These are phyloP conservation scores for Salvia miltiorrhiza DNA, from an alignment of 257 asterid genomes.

Conservation along the genomic window DNA sequence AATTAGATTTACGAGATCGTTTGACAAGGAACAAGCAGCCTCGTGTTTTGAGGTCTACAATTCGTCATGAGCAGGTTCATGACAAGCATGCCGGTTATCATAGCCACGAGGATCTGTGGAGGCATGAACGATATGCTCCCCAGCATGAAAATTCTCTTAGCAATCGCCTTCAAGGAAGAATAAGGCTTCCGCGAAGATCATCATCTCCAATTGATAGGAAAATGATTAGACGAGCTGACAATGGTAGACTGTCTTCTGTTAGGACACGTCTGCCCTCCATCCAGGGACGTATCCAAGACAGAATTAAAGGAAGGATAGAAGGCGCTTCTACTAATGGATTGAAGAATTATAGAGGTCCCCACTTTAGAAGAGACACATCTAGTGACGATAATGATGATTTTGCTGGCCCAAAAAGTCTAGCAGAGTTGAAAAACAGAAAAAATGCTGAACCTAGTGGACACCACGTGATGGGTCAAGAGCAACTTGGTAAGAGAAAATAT, in stretches of 20 bases:
- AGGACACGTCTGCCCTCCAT: slow-evolving; percentile 29
- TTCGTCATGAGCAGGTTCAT: slow-evolving; percentile 40
- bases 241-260: slow-evolving; percentile 37
- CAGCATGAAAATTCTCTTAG: slow-evolving; percentile 39
- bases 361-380: slow-evolving; percentile 30
- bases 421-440: slow-evolving; percentile 47
- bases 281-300: slow-evolving; percentile 42
- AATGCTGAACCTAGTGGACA: slow-evolving; percentile 28
- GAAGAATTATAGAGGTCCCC: slow-evolving; percentile 31
- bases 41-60: slow-evolving; percentile 50
- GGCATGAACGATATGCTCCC: slow-evolving; percentile 26
- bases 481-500: slow-evolving; percentile 46
- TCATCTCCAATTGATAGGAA: slow-evolving; percentile 34
- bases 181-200: slow-evolving; percentile 45
- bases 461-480: slow-evolving; percentile 23
- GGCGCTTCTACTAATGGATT: slow-evolving; percentile 30
- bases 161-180: slow-evolving; percentile 52
- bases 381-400: slow-evolving; percentile 31
- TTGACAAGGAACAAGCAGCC: slow-evolving; percentile 38
- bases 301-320: slow-evolving; percentile 42
- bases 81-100: slow-evolving; percentile 34
- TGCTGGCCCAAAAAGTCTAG: slow-evolving; percentile 47
- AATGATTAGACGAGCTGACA: slow-evolving; percentile 31
- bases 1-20: slow-evolving; percentile 44
- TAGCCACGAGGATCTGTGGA: slow-evolving; percentile 20